These are phyloP conservation scores for Neonectria faginata DNA, from an alignment of 2,329 filamentous ascomycete species.

Conservation along the genomic window DNA sequence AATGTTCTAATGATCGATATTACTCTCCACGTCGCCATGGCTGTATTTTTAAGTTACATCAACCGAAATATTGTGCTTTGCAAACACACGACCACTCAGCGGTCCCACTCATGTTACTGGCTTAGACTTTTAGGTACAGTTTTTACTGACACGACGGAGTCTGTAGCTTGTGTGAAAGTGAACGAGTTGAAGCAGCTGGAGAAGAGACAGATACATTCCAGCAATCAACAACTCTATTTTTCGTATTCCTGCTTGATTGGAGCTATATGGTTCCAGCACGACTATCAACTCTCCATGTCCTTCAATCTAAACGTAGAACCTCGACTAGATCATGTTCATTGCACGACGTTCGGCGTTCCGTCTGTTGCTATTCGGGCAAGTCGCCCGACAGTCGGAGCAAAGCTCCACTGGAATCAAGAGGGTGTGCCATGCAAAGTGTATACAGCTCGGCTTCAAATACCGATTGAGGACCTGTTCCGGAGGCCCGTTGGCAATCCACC, in stretches of 20 bases:
- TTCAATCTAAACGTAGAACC: neutral
- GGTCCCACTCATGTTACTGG: neutral
- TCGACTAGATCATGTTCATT: neutral
- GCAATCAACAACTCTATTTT: neutral
- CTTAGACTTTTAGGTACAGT: neutral
- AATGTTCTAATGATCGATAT: neutral
- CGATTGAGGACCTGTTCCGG: constrained; percentile 45
- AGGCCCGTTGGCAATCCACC: constrained; percentile 44
- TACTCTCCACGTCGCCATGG: neutral
- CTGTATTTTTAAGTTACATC: neutral
- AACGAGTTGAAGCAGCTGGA: neutral
- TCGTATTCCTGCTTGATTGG: neutral
- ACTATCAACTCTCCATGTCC: neutral
- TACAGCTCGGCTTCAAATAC: constrained; percentile 42
- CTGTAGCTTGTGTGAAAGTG: neutral
- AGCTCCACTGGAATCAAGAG: constrained; percentile 31
- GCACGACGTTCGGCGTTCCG: constrained; percentile 1
- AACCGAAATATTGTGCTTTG: neutral
- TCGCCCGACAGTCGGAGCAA: constrained; percentile 33
- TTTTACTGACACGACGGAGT: neutral
- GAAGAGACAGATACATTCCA: neutral
- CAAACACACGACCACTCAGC: neutral
- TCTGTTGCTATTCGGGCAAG: constrained; percentile 26
- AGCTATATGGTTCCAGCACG: neutral
- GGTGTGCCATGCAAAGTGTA: constrained; percentile 39